Evolutionary conservation across 169 alveolate genomes (phyloP), one percentile per base, ranked within the genome.

Genomic region (Plasmodium coatneyi): DNA sequence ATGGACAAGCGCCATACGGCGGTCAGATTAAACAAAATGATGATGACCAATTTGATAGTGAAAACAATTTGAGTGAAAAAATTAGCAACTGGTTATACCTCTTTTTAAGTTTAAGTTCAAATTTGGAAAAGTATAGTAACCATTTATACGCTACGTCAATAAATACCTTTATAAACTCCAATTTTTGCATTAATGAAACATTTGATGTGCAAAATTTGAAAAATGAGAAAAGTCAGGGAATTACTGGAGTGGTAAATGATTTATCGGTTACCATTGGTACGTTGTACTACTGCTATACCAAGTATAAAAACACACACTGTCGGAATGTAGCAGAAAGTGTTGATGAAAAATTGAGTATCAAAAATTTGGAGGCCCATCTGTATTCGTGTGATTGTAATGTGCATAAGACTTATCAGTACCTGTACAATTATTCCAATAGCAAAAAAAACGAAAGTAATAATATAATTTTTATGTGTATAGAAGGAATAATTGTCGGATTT

Each of bases 71-170:
- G 16, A 87, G 32, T 54, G 89, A 87, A 79, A 79, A 87, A 78
- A 22, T 78, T 34, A 56, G 30, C 43, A 78, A 87, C 46, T 78
- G 80, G 93, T 28, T 87, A 36, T 87, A 87, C 32, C 72, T 87
- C 49, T 87, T 87, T 71, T 43, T 87, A 87, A 79, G 89, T 5
- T 79, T 87, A 79, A 78, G 93, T 78, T 52, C 81, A 71, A 87
- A 87, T 87, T 52, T 87, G 22, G 93, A 87, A 87, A 87, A 87
- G 46, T 87, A 87, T 87, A 87, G 93, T 87, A 87, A 87, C 56
- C 93, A 87, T 87, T 87, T 87, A 56, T 87, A 71, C 80, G 93
- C 93, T 71, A 41, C 41, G 1, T 76, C 93, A 34, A 87, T 87
- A 54, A 87, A 87, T 78, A 36, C 86, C 7, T 87, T 25, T 87